Evolutionary conservation across 495 filamentous ascomycete species (phyloP).

Genomic region (Penicillium argentinense): DNA sequence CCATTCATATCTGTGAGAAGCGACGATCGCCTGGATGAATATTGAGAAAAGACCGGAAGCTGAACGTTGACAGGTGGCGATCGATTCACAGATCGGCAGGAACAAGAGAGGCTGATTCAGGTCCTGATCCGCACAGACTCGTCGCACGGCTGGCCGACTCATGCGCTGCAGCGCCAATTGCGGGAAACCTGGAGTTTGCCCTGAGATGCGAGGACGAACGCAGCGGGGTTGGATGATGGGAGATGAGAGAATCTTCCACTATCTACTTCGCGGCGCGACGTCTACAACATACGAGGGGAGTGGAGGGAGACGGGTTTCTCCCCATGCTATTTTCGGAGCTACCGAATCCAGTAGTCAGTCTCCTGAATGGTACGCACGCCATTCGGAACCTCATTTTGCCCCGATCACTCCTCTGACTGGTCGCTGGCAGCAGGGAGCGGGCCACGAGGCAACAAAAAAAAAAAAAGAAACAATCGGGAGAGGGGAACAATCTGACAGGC

Average conservation of each 20-base stretch:
- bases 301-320: too few relatives aligned
- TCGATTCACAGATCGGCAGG: conserved; percentile 25
- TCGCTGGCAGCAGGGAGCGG: neutral
- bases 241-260: too few relatives aligned
- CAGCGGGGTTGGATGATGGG: too few relatives aligned
- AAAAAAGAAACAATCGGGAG: neutral
- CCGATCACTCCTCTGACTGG: neutral
- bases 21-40: neutral
- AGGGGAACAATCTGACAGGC: neutral
- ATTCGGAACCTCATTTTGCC: neutral
- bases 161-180: conserved; percentile 23
- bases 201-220: too few relatives aligned
- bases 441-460: neutral
- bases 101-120: conserved; percentile 24
- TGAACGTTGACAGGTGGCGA: conserved; percentile 19
- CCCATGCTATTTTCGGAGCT: too few relatives aligned
- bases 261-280: too few relatives aligned
- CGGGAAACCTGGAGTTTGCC: conserved; percentile 22
- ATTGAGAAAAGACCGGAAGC: neutral
- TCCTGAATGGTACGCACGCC: too few relatives aligned
- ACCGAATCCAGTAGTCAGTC: too few relatives aligned
- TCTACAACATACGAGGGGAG: too few relatives aligned
- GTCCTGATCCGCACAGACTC: conserved; percentile 19
- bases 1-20: conserved; percentile 24
- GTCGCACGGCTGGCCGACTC: conserved; percentile 26